A percentile compares a stretch with the other conserved stretches of the same genome.
phyloP scores from a whole-genome alignment of 176 grass and related monocot species.

The Zoysia pacifica region DNA sequence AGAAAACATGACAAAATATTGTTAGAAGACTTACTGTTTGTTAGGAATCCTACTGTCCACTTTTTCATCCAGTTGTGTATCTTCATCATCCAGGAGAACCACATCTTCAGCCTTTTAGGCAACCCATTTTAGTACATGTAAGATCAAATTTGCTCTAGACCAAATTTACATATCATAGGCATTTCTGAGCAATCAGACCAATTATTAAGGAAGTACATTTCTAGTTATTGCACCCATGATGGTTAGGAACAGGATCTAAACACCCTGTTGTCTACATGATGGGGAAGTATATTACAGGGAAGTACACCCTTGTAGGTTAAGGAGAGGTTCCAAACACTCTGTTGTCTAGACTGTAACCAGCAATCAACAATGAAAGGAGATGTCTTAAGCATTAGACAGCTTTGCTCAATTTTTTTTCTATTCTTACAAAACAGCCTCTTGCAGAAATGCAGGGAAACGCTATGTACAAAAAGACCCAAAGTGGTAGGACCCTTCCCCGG shows the following conservation, averaged over 20 bases:
- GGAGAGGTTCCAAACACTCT: background rate
- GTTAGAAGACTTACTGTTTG: slow-evolving; percentile 43
- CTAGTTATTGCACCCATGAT: background rate
- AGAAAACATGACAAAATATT: slow-evolving; percentile 23
- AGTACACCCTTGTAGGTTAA: background rate
- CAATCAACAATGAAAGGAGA: background rate
- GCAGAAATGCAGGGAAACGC: too few relatives aligned
- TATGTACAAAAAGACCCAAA: too few relatives aligned
- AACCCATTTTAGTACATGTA: background rate
- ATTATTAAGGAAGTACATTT: slow-evolving; percentile 1
- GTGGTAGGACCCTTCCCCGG: too few relatives aligned
- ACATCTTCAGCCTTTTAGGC: slow-evolving; percentile 49
- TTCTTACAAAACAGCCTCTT: background rate
- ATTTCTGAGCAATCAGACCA: slow-evolving; percentile 1
- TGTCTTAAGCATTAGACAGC: background rate
- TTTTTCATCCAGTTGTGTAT: slow-evolving; percentile 44
- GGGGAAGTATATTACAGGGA: background rate
- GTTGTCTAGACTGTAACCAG: background rate
- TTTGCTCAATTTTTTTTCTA: background rate
- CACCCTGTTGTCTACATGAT: background rate
- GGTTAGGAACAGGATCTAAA: background rate
- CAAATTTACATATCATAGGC: background rate
- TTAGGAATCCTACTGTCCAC: slow-evolving; percentile 21
- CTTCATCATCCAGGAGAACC: slow-evolving; percentile 82
- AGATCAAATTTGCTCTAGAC: slow-evolving; percentile 27